A percentile compares a stretch with the other conserved stretches of the same genome.
Conservation (phyloP, 2,329 filamentous ascomycete species). For the Penicillium sp. region DNA sequence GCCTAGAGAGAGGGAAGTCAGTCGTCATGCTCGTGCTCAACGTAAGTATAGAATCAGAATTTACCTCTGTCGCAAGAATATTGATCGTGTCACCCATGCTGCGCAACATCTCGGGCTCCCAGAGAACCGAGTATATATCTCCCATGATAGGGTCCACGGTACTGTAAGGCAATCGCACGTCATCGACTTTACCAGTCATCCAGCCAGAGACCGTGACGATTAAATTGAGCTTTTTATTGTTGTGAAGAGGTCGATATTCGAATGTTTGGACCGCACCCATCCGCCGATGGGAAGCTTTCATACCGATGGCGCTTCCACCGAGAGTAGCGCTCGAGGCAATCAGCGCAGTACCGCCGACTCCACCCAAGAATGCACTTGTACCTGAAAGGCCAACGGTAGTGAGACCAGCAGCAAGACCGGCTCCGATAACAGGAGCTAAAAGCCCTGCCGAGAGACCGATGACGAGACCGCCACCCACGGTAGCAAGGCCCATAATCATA, state of each 20-base stretch:
- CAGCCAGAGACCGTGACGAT: constrained; percentile 95
- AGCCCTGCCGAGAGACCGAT: constrained; percentile 94
- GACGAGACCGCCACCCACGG: constrained; percentile 90
- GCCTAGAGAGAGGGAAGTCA: constrained; percentile 63
- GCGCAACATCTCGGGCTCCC: constrained; percentile 97
- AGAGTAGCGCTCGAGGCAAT: constrained; percentile 89
- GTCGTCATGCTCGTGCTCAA: background rate
- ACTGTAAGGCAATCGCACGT: constrained; percentile 92
- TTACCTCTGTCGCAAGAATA: constrained; percentile 93
- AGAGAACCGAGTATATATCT: constrained; percentile 93
- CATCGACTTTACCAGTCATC: constrained; percentile 98
- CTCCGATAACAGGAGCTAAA: constrained; percentile 90
- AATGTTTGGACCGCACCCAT: constrained; percentile 95
- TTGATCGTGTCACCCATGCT: constrained; percentile 99
- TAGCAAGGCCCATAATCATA: constrained; percentile 95
- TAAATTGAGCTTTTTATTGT: constrained; percentile 96
- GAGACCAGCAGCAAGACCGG: constrained; percentile 90
- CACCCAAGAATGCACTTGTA: constrained; percentile 86
- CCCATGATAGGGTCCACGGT: constrained; percentile 98
- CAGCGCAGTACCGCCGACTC: constrained; percentile 88
- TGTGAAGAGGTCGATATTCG: constrained; percentile 94
- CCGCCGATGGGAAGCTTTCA: constrained; percentile 81
- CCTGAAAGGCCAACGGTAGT: constrained; percentile 93
- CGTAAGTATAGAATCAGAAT: constrained; percentile 28
- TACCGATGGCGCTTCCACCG: constrained; percentile 84